These are phyloP conservation scores for Babesia gibsoni DNA, from an alignment of 169 alveolate species.

Conservation along the genomic window DNA sequence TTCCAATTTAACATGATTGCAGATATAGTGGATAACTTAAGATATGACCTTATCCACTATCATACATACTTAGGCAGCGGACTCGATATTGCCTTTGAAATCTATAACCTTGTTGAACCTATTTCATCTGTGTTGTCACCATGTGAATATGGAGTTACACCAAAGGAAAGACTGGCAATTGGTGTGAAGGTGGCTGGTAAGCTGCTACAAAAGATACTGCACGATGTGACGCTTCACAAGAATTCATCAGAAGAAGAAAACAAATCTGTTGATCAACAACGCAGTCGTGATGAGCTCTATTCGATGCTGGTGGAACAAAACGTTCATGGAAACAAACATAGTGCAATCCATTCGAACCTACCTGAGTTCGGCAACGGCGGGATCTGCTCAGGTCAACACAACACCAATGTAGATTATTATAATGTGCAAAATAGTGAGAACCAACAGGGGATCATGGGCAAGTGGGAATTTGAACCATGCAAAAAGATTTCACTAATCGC, in stretches of 20 bases:
- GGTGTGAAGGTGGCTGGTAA: conserved; percentile 79
- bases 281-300: conserved; percentile 38
- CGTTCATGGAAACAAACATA: background rate
- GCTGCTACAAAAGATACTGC: conserved; percentile 71
- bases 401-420: background rate
- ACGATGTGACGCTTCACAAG: conserved; percentile 74
- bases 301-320: conserved; percentile 38
- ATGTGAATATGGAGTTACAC: conserved; percentile 79
- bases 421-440: background rate
- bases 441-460: background rate
- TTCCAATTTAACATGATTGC: conserved; percentile 82
- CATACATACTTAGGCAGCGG: conserved; percentile 75
- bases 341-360: background rate
- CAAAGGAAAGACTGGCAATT: conserved; percentile 71
- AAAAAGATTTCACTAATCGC: conserved; percentile 39
- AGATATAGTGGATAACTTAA: conserved; percentile 79
- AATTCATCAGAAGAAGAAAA: conserved; percentile 4
- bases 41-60: conserved; percentile 83
- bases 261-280: conserved; percentile 19
- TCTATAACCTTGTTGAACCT: conserved; percentile 69
- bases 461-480: background rate
- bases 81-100: conserved; percentile 69
- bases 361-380: background rate
- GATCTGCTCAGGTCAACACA: background rate
- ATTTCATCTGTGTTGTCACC: conserved; percentile 72